These are phyloP conservation scores for Fusarium bactridioides DNA, from an alignment of 2,329 filamentous ascomycete genomes.

Conservation along the genomic window DNA sequence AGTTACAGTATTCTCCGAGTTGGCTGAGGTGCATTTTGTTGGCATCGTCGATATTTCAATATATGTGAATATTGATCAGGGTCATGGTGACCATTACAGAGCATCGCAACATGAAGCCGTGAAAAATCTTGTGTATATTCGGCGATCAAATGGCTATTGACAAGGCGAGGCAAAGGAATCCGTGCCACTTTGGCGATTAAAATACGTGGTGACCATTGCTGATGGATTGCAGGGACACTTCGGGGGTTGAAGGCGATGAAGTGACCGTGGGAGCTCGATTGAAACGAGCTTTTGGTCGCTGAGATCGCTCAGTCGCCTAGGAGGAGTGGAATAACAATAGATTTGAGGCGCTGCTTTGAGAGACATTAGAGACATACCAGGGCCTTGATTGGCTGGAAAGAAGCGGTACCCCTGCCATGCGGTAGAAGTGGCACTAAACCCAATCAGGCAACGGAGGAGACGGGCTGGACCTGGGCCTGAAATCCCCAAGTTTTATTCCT, in stretches of 20 bases:
- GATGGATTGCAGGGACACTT: background rate
- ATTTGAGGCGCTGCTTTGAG: slow-evolving; percentile 22
- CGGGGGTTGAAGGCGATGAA: slow-evolving; percentile 17
- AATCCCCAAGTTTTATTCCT: slow-evolving; percentile 22
- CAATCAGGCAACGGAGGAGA: slow-evolving; percentile 15
- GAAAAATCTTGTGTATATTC: slow-evolving; percentile 2
- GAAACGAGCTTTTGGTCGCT: slow-evolving; percentile 24
- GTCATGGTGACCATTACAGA: slow-evolving; percentile 8
- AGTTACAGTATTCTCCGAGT: background rate
- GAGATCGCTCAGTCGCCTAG: slow-evolving; percentile 27
- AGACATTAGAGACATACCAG: slow-evolving; percentile 7
- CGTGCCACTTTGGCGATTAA: background rate
- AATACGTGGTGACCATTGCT: slow-evolving; percentile 2
- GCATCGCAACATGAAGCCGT: slow-evolving; percentile 24
- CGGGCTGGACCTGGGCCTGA: slow-evolving; percentile 16
- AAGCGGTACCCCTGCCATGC: slow-evolving; percentile 4
- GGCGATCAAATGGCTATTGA: background rate
- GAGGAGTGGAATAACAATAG: slow-evolving; percentile 26
- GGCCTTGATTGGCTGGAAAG: slow-evolving; percentile 13
- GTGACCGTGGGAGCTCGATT: slow-evolving; percentile 18
- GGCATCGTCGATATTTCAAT: background rate
- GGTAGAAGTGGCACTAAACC: slow-evolving; percentile 26
- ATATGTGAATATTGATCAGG: background rate
- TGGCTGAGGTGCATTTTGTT: background rate
- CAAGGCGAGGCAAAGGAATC: background rate